Conservation (phyloP, 805 yeast species). For the Metschnikowia picachoensis region DNA sequence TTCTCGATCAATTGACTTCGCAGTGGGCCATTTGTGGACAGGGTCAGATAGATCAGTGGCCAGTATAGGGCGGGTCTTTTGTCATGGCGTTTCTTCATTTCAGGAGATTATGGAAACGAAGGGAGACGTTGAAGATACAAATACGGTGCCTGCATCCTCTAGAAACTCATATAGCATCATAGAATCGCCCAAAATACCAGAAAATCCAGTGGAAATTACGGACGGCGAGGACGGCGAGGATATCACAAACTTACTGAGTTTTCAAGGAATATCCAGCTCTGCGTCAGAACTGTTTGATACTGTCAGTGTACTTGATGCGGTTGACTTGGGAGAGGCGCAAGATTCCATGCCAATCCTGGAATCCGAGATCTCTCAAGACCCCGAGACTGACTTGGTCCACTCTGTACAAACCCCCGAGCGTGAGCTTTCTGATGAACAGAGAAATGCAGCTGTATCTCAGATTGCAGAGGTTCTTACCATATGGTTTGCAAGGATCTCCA, state of each 20-base stretch:
- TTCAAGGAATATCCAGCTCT: neutral
- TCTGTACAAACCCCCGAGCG: slow-evolving; percentile 6
- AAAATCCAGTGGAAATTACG: neutral
- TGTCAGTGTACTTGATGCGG: neutral
- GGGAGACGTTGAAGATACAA: too few relatives aligned
- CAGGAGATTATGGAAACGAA: neutral
- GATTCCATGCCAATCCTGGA: too few relatives aligned
- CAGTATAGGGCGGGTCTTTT: slow-evolving; percentile 3
- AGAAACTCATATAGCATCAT: neutral
- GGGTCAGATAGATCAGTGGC: neutral
- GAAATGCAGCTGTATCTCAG: slow-evolving; percentile 13
- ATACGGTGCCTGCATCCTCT: too few relatives aligned
- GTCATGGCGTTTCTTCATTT: neutral
- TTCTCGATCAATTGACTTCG: neutral
- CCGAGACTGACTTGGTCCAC: too few relatives aligned
- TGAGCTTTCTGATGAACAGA: slow-evolving; percentile 21
- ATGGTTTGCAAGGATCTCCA: slow-evolving; percentile 20
- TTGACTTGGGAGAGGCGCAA: neutral
- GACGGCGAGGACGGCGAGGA: slow-evolving; percentile 15
- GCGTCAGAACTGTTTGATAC: neutral
- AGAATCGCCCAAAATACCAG: neutral
- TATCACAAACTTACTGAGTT: slow-evolving; percentile 5
- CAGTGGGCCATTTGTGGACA: slow-evolving; percentile 2
- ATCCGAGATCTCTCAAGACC: too few relatives aligned
- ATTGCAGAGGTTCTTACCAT: slow-evolving; percentile 21